phyloP scores from a whole-genome alignment of 2,329 filamentous ascomycete species.

The Penicillium frequentans region DNA sequence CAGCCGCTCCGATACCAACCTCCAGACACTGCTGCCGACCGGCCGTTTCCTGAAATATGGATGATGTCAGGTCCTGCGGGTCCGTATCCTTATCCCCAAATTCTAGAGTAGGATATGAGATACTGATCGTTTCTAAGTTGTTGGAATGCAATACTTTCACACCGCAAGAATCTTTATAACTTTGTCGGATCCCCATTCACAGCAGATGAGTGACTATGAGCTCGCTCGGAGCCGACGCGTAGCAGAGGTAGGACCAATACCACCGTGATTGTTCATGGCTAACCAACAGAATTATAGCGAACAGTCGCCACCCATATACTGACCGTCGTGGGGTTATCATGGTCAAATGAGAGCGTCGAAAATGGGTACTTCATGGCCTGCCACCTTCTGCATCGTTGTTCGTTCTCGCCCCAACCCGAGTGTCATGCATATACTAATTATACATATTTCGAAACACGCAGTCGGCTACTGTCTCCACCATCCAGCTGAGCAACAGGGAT shows the following conservation, averaged over 20 bases:
- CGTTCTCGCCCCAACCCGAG: conserved; percentile 1
- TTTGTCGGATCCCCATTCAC: conserved; percentile 25
- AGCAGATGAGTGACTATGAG: conserved; percentile 26
- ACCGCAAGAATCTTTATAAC: conserved; percentile 33
- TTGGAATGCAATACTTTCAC: conserved; percentile 42
- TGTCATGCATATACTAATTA: neutral
- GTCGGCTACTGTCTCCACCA: conserved; percentile 35
- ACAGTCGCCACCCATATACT: conserved; percentile 30
- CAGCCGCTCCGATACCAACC: conserved; percentile 34
- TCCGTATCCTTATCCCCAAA: conserved; percentile 13
- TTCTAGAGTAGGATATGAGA: neutral
- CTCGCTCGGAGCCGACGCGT: conserved; percentile 25
- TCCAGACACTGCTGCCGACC: conserved; percentile 20
- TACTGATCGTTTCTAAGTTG: conserved; percentile 20
- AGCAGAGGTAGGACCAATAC: conserved; percentile 24
- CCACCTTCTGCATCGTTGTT: conserved; percentile 35
- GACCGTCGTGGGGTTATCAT: conserved; percentile 32
- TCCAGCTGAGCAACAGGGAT: conserved; percentile 27
- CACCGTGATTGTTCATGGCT: neutral
- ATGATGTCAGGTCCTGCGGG: conserved; percentile 37
- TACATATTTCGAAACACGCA: conserved; percentile 10
- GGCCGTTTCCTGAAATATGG: conserved; percentile 38
- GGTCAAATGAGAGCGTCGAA: conserved; percentile 35
- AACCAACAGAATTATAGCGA: conserved; percentile 17
- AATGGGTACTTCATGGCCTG: conserved; percentile 37